phyloP scores from a whole-genome alignment of 2,329 filamentous ascomycete genomes.

The Pseudogymnoascus sp. region DNA sequence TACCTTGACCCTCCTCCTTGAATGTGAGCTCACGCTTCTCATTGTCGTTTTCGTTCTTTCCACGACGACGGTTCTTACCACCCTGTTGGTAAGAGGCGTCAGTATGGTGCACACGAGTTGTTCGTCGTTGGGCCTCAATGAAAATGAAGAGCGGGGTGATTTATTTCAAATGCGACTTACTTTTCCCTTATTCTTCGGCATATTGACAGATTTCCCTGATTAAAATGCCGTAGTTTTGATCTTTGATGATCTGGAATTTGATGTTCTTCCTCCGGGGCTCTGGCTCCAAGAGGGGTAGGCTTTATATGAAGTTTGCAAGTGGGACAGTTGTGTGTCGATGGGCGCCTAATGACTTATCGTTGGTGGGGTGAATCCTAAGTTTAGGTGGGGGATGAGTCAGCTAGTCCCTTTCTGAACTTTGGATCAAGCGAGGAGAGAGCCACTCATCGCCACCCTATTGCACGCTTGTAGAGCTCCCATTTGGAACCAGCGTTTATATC shows the following conservation, averaged over 20 bases:
- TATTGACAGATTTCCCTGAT: conserved; percentile 38
- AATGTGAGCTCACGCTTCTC: conserved; percentile 98
- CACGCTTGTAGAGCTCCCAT: neutral
- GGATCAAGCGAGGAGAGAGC: neutral
- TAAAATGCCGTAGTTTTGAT: neutral
- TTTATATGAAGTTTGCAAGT: conserved; percentile 12
- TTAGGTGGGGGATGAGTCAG: conserved; percentile 8
- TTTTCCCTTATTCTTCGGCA: conserved; percentile 99
- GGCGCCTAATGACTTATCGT: conserved; percentile 11
- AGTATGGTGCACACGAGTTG: conserved; percentile 12
- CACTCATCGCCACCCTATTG: neutral
- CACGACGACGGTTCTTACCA: conserved; percentile 95
- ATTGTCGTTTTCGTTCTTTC: conserved; percentile 99
- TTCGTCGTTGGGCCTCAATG: neutral
- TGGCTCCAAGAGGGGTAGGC: conserved; percentile 4
- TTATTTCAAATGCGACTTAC: conserved; percentile 41
- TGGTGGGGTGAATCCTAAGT: conserved; percentile 7
- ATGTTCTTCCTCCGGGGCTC: neutral
- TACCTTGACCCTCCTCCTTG: conserved; percentile 93
- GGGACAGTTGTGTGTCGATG: conserved; percentile 10
- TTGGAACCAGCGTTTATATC: neutral
- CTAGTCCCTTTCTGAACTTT: conserved; percentile 7
- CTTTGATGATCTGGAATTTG: conserved; percentile 3
- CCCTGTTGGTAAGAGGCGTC: conserved; percentile 47
- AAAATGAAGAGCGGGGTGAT: conserved; percentile 12